A percentile compares a stretch with the other conserved stretches of the same genome.
Conservation (phyloP, 495 filamentous ascomycete genomes). For the Pyrenopolyporus hunteri region DNA sequence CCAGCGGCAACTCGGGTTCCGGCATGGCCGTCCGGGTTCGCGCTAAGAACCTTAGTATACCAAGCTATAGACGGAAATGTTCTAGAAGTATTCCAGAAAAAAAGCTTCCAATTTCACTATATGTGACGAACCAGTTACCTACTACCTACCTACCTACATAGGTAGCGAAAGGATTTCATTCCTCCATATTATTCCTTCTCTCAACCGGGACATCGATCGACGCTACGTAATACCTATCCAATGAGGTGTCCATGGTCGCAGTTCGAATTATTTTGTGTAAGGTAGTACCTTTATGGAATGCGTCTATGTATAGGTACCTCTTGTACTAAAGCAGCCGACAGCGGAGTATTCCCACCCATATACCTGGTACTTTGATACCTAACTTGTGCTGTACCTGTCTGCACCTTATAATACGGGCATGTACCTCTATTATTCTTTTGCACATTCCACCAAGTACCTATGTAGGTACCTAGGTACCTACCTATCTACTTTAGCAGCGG, state of each 20-base stretch:
- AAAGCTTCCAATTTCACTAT: no score
- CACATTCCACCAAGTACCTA: conserved; percentile 31
- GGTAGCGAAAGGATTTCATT: conserved; percentile 17
- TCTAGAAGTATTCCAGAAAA: conserved; percentile 40
- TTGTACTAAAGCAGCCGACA: conserved; percentile 14
- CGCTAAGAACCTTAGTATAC: conserved; percentile 18
- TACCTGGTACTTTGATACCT: not conserved
- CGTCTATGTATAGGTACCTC: not conserved
- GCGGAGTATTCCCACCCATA: conserved; percentile 7
- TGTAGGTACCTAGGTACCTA: no score
- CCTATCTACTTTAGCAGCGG: conserved; percentile 31
- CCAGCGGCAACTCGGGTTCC: conserved; percentile 5
- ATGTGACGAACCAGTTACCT: no score
- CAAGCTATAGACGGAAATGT: conserved; percentile 26
- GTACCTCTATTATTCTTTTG: not conserved
- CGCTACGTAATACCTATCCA: conserved; percentile 34
- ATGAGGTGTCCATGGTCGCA: no score
- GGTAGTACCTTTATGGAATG: no score
- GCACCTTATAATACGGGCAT: no score
- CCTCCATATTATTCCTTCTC: not conserved
- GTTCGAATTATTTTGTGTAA: no score
- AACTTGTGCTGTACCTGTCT: no score
- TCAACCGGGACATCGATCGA: conserved; percentile 12
- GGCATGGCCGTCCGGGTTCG: conserved; percentile 33
- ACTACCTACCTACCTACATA: no score